Evolutionary conservation across 805 yeast genomes (phyloP).

Genomic region (Ogataea trehalophila): DNA sequence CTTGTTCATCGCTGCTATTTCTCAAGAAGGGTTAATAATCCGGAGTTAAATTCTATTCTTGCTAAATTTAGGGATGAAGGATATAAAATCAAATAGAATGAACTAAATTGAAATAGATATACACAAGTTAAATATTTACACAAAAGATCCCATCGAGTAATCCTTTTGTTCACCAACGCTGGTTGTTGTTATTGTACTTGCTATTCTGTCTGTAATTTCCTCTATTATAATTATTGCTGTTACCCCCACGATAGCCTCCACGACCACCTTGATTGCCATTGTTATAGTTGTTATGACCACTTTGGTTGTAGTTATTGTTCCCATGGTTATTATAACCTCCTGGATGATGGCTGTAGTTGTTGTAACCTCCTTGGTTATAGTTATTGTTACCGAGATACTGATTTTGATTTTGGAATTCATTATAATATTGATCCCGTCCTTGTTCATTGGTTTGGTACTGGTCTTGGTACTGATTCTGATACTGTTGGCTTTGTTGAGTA

Average conservation of each 20-base stretch:
- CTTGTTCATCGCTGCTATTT: no score
- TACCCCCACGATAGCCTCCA: background rate
- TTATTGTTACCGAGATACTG: conserved; percentile 3
- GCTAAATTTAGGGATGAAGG: no score
- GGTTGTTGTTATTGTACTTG: conserved; percentile 2
- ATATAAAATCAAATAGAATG: background rate
- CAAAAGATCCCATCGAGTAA: background rate
- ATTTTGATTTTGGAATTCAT: conserved; percentile 13
- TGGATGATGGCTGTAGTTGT: conserved; percentile 18
- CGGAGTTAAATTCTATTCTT: no score
- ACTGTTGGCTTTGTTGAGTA: conserved; percentile 11
- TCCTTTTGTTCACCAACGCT: background rate
- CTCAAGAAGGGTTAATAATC: no score
- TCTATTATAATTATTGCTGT: conserved; percentile 5
- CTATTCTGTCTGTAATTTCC: conserved; percentile 4
- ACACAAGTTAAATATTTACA: background rate
- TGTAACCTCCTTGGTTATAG: conserved; percentile 7
- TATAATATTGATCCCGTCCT: conserved; percentile 13
- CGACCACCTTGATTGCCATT: conserved; percentile 4
- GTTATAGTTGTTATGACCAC: conserved; percentile 8
- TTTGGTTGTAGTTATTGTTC: conserved; percentile 2
- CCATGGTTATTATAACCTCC: conserved; percentile 11
- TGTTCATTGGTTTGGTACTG: conserved; percentile 6
- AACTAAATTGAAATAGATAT: background rate
- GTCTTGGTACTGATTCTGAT: conserved; percentile 9